These are phyloP conservation scores for Cynanchum wilfordii DNA, from an alignment of 257 asterid genomes.

Conservation along the genomic window DNA sequence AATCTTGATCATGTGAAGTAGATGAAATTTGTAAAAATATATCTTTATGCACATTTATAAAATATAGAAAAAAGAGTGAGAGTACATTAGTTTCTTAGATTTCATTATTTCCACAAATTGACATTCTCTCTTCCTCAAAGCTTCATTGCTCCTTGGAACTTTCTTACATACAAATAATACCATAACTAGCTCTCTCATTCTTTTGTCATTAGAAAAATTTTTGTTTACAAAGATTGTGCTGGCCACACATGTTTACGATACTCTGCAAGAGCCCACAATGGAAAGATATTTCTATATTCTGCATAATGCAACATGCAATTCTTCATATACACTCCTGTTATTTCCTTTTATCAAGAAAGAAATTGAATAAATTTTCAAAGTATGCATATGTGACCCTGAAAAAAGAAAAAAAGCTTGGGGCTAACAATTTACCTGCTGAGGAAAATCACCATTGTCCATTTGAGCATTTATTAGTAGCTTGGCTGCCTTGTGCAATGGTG, in stretches of 20 bases:
- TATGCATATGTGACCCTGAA: too few relatives aligned
- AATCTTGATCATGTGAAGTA: too few relatives aligned
- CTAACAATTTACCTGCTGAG: slow-evolving; percentile 56
- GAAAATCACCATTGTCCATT: slow-evolving; percentile 75
- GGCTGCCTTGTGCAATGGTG: slow-evolving; percentile 68
- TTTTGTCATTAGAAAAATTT: neutral
- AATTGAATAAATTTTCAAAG: slow-evolving; percentile 16
- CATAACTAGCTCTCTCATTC: too few relatives aligned
- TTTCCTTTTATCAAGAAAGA: neutral
- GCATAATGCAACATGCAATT: neutral
- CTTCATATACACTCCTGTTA: neutral
- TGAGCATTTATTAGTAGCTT: slow-evolving; percentile 67
- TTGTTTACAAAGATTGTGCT: neutral
- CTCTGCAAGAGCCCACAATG: neutral
- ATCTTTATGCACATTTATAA: too few relatives aligned
- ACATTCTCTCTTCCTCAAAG: too few relatives aligned
- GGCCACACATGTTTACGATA: neutral
- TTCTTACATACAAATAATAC: too few relatives aligned
- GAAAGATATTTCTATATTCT: neutral
- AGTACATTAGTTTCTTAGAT: too few relatives aligned
- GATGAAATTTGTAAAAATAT: too few relatives aligned
- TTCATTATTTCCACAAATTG: too few relatives aligned
- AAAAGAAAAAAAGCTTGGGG: too few relatives aligned
- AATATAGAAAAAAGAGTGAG: too few relatives aligned
- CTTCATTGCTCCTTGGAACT: too few relatives aligned